Conservation (phyloP, 1,284 basidiomycete genomes). For the Microstroma glucosiphilum region DNA sequence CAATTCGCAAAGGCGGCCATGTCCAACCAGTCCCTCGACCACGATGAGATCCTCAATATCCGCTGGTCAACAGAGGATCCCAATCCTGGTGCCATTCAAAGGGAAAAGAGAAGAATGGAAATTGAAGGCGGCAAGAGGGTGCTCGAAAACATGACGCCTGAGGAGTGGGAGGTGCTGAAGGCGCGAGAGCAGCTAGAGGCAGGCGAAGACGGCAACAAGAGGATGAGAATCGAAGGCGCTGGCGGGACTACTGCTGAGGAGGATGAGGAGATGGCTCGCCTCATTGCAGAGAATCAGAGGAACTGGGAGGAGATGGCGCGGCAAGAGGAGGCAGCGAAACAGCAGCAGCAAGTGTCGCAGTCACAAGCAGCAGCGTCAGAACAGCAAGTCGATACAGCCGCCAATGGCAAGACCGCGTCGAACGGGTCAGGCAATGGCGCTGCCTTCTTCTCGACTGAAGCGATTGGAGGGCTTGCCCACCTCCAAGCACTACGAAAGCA, state of each 20-base stretch:
- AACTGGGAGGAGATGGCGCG: slow-evolving; percentile 38
- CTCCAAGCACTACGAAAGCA: slow-evolving; percentile 19
- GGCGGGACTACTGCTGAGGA: slow-evolving; percentile 7
- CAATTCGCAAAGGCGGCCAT: slow-evolving; percentile 99
- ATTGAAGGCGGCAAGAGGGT: slow-evolving; percentile 33
- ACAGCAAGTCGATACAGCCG: no score
- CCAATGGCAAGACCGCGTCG: no score
- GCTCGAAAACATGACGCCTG: slow-evolving; percentile 28
- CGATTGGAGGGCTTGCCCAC: slow-evolving; percentile 26
- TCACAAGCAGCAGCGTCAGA: slow-evolving; percentile 5
- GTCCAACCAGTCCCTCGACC: slow-evolving; percentile 95
- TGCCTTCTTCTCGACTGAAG: slow-evolving; percentile 27
- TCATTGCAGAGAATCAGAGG: slow-evolving; percentile 42
- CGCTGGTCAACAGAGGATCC: slow-evolving; percentile 49
- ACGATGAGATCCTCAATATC: slow-evolving; percentile 88
- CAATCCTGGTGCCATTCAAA: slow-evolving; percentile 32
- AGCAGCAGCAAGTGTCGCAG: slow-evolving; percentile 2
- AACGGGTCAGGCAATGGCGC: neutral
- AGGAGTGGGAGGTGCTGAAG: slow-evolving; percentile 27
- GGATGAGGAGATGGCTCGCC: slow-evolving; percentile 34
- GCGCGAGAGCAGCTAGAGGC: slow-evolving; percentile 25
- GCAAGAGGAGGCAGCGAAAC: slow-evolving; percentile 18
- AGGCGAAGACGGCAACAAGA: slow-evolving; percentile 21
- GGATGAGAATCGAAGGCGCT: slow-evolving; percentile 18
- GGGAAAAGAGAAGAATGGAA: slow-evolving; percentile 28